Evolutionary conservation across 2,329 filamentous ascomycete species (phyloP), one percentile per base, ranked within the genome.

Genomic region (Calonectria pseudoreteaudii): DNA sequence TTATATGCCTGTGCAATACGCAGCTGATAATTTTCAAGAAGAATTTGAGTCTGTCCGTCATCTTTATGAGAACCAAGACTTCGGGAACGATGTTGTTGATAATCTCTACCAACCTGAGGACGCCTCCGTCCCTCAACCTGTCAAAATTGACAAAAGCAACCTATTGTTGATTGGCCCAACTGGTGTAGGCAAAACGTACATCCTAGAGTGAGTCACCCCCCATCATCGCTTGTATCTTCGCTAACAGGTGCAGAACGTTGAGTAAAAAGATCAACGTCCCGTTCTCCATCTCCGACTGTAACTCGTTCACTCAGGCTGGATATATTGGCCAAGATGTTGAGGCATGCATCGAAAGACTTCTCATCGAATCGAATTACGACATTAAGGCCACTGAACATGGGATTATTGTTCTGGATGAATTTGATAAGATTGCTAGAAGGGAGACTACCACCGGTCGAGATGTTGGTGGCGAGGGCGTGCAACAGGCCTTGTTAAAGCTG

Each of bases 261-360:
- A 97, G 96, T 78, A 93, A 95, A 81, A 93, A 97, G 67, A 90
- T 99, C n/a, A 96, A 97, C 74, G 95, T 98, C 0, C 97, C 97
- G 0, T 98, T 98, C 81, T 95, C 94, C 75, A 98, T 98, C 85
- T 96, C 95, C 74, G 96, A 98, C 84, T 98, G 96, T 84, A 98
- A 97, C 66, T 94, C 96, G 8, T 95, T 98, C 76, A 98, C 96
- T 0, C 96, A 98, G 85, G 96, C 96, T 6, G 96, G 97, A 31
- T 99, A 99, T 80, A 98, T 99, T 78, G 97, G 97, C 36, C 96
- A 98, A 82, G 97, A 99, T 82, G 96, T 96, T n/a, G 97, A 99
- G 82, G 93, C 95, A 0, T 98, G 96, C 80, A 95, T 99, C 50
- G 95, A 98, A 81, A 91, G 97, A 56, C 89, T 99, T 31, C 88